phyloP scores from a whole-genome alignment of 352 stramenopile species.

The Phytophthora palmivora region DNA sequence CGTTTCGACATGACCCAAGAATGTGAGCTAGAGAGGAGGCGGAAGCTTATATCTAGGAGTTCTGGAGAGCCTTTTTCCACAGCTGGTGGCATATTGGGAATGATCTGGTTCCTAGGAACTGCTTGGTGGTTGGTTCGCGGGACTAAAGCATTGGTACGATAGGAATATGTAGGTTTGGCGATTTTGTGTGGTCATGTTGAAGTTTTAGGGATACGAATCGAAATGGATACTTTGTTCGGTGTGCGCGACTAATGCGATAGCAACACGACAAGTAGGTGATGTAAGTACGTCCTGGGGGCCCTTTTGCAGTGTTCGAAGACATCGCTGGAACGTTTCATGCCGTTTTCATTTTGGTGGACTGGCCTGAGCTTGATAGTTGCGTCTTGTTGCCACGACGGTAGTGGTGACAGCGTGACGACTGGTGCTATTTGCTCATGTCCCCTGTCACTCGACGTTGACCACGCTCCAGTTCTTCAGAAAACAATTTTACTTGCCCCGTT shows the following conservation, averaged over 20 bases:
- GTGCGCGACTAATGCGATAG: slow-evolving; percentile 9
- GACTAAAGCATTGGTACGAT: slow-evolving; percentile 2
- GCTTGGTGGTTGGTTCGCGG: not conserved
- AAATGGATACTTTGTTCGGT: slow-evolving; percentile 11
- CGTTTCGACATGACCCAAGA: too few species aligned
- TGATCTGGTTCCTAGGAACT: too few species aligned
- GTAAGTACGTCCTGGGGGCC: not conserved
- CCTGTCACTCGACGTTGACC: not conserved
- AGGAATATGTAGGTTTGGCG: not conserved
- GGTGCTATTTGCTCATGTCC: not conserved
- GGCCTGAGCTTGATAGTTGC: slow-evolving; percentile 20
- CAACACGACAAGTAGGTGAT: not conserved
- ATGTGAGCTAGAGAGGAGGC: too few species aligned
- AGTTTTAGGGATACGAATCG: slow-evolving; percentile 3
- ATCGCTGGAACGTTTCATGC: slow-evolving; percentile 16
- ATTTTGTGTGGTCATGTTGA: slow-evolving; percentile 4
- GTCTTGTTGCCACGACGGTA: slow-evolving; percentile 1
- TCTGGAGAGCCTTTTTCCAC: too few species aligned
- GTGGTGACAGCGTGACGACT: not conserved
- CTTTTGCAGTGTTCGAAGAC: not conserved
- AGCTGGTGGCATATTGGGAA: too few species aligned
- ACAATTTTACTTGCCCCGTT: slow-evolving; percentile 11
- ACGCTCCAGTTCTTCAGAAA: slow-evolving; percentile 7
- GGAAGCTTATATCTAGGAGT: too few species aligned
- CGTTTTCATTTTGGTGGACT: slow-evolving; percentile 4